A percentile compares a stretch with the other conserved stretches of the same genome.
phyloP scores from a whole-genome alignment of 1,284 basidiomycete species.

The Puccinia horiana region DNA sequence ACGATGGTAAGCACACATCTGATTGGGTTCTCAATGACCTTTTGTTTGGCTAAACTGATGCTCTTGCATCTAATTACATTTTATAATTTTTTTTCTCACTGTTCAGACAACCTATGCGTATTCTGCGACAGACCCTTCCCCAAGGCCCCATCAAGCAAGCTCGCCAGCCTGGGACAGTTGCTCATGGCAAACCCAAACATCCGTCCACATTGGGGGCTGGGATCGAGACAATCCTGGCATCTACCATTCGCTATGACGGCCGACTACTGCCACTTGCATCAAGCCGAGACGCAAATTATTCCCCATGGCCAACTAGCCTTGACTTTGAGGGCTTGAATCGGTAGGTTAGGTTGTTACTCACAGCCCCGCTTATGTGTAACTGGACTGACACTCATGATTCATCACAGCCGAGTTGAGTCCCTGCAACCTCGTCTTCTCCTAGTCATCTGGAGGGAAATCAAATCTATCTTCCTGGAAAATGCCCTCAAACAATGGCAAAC shows the following conservation, averaged over 20 bases:
- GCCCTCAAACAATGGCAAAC: neutral
- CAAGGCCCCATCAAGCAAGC: neutral
- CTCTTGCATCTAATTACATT: no score
- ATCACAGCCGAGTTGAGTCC: no score
- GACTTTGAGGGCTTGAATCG: neutral
- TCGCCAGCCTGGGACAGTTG: neutral
- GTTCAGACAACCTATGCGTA: neutral
- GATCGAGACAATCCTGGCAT: neutral
- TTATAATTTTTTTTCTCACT: no score
- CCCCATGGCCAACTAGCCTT: neutral
- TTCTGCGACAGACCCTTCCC: neutral
- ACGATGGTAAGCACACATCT: no score
- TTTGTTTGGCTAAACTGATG: no score
- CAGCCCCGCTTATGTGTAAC: no score
- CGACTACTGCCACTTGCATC: no score
- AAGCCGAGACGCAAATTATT: neutral
- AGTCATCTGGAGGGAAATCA: neutral
- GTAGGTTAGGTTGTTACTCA: no score
- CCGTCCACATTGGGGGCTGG: no score
- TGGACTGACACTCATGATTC: no score
- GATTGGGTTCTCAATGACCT: no score
- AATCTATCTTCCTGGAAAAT: neutral
- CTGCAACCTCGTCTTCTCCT: no score
- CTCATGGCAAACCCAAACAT: neutral
- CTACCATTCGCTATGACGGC: neutral